Base-by-base conservation (phyloP, 805 yeast species). In the Spathaspora hagerdaliae region DNA sequence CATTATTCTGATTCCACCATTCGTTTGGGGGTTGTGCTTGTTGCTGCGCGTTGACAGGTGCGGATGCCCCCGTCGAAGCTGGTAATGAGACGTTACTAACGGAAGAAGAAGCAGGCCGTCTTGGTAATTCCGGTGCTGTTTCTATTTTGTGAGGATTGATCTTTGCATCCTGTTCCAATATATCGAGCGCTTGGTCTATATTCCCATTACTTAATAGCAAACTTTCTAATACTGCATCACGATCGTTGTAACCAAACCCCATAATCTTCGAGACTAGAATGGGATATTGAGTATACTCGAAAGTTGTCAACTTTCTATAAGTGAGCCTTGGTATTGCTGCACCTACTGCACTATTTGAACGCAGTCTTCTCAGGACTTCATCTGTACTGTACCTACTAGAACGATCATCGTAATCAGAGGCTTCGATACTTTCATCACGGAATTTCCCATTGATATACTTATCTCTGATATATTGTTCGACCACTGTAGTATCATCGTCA, bases 401-500 rank as follows among this genome's bases (percentile, higher is more conserved):
- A 6, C 51, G 52, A 36, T 65, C 64, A 31, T 66, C 67, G 47
- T 69, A 69, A 36, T 74, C 79, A 1, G 51, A 52, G 11, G 56
- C 53, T 10, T 61, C 63, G 39, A 69, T 59, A 7, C 57, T 52
- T 37, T 71, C 77, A 41, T 68, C 66, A 44, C 81, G 62, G 55
- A 75, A 87, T 47, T 69, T 74, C 1, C 90, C 89, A n/a, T 64
- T 54, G 19, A 85, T 64, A 61, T 87, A 87, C 59, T 87, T 87
- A 39, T 83, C 81, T 51, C 84, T 72, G 38, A 87, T 64, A 64
- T 67, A 87, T 47, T 73, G 68, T 45, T 78, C 84, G 27, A 85
- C 78, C 1, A 67, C 71, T 31, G 56, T 55, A 34, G 58, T 75
- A 55, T 80, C 85, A 56, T 81, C 90, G 53, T 85, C 92, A 19